These are phyloP conservation scores for Blastosporella zonata DNA, from an alignment of 1,284 basidiomycete species.

Conservation along the genomic window DNA sequence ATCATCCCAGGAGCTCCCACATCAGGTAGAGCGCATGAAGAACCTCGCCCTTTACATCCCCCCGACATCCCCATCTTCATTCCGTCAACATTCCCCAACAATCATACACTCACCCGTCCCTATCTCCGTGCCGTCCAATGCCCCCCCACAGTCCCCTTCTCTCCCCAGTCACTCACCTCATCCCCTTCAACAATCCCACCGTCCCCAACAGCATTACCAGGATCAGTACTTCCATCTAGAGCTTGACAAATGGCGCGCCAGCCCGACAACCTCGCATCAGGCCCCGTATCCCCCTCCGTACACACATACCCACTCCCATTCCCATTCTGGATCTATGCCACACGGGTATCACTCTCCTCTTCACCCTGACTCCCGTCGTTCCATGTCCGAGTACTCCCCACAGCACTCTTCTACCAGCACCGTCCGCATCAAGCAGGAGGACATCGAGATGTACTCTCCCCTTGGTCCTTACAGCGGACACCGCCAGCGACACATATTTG, in stretches of 20 bases:
- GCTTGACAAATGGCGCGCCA: slow-evolving; percentile 21
- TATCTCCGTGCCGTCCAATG: slow-evolving; percentile 12
- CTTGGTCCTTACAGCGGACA: slow-evolving; percentile 6
- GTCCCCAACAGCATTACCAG: slow-evolving; percentile 3
- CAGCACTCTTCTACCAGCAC: slow-evolving; percentile 4
- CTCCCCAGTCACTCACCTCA: slow-evolving; percentile 9
- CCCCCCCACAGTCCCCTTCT: slow-evolving; percentile 7
- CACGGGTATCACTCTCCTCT: slow-evolving; percentile 2
- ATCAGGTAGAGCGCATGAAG: slow-evolving; percentile 17
- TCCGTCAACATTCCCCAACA: slow-evolving; percentile 17
- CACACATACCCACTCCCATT: slow-evolving; percentile 12
- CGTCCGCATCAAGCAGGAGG: slow-evolving; percentile 19
- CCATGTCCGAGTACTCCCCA: slow-evolving; percentile 10
- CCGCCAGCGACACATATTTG: slow-evolving; percentile 15
- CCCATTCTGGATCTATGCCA: slow-evolving; percentile 9
- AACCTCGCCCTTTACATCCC: slow-evolving; percentile 20
- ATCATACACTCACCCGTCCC: slow-evolving; percentile 23
- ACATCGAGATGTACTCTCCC: slow-evolving; percentile 15
- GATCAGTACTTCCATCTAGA: slow-evolving; percentile 18
- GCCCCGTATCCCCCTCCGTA: slow-evolving; percentile 15
- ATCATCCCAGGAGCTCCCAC: slow-evolving; percentile 16
- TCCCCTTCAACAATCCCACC: slow-evolving; percentile 9
- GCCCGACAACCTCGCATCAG: slow-evolving; percentile 13
- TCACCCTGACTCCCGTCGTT: slow-evolving; percentile 9
- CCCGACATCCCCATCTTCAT: slow-evolving; percentile 11